Percentiles rank a stretch among this genome's conserved stretches.
Conservation (phyloP, 2,329 filamentous ascomycete species). For the Trichocomaceae sp. region DNA sequence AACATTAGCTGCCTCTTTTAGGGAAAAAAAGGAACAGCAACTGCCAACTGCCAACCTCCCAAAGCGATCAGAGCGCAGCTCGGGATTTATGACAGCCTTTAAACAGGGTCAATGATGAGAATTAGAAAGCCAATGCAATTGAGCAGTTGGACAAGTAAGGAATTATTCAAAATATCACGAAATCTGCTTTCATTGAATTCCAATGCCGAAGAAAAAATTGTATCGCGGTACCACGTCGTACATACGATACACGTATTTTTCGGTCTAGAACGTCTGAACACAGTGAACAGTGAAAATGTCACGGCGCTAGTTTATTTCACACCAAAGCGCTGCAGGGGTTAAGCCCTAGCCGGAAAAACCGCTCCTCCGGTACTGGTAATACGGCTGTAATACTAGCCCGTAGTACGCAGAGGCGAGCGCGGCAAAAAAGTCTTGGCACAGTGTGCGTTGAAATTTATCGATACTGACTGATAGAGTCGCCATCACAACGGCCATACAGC, state of each 20-base stretch:
- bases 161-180: not conserved
- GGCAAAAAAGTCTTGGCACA: slow-evolving; percentile 15
- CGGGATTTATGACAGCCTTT: not conserved
- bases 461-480: slow-evolving; percentile 21
- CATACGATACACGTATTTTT: not conserved
- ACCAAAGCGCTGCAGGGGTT: not conserved
- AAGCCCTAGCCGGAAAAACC: slow-evolving; percentile 21
- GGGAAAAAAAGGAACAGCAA: not conserved
- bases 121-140: not conserved
- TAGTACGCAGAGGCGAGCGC: slow-evolving; percentile 12
- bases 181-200: not conserved
- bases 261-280: too few species aligned
- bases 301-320: not conserved
- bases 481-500: slow-evolving; percentile 24
- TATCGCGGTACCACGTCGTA: not conserved
- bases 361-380: slow-evolving; percentile 20
- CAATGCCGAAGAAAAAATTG: not conserved
- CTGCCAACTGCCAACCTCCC: not conserved
- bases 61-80: not conserved
- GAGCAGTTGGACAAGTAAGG: not conserved
- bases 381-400: slow-evolving; percentile 15
- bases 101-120: not conserved
- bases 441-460: slow-evolving; percentile 41
- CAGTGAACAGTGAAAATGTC: too few species aligned
- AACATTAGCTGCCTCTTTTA: slow-evolving; percentile 13